Percentiles rank a stretch among this genome's conserved stretches.
These are phyloP conservation scores for Monosporascus cannonballus DNA, from an alignment of 2,329 filamentous ascomycete species.

Conservation along the genomic window DNA sequence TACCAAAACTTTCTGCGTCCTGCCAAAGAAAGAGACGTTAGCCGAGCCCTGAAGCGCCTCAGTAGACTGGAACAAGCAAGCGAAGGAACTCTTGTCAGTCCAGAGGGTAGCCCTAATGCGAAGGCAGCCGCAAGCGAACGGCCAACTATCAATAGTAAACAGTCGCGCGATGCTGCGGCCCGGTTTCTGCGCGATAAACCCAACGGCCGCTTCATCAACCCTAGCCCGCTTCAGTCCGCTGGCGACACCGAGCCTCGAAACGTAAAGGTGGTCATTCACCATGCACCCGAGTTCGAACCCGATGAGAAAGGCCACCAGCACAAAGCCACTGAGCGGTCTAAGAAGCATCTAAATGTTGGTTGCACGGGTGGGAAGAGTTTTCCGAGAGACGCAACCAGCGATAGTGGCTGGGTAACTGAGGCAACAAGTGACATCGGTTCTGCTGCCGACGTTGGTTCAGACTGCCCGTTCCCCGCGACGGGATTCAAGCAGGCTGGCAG, in stretches of 20 bases:
- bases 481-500: slow-evolving; percentile 28
- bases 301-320: not conserved
- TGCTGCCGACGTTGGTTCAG: slow-evolving; percentile 1
- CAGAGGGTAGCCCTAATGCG: slow-evolving; percentile 5
- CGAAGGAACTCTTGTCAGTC: slow-evolving; percentile 14
- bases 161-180: not conserved
- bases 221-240: slow-evolving; percentile 1
- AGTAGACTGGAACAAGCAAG: slow-evolving; percentile 19
- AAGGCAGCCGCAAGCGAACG: not conserved
- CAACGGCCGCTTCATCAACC: slow-evolving; percentile 4
- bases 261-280: slow-evolving; percentile 15
- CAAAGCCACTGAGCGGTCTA: not conserved
- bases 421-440: slow-evolving; percentile 24
- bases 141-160: not conserved
- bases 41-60: slow-evolving; percentile 29
- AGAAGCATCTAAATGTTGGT: not conserved
- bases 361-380: not conserved
- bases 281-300: not conserved
- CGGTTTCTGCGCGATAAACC: not conserved
- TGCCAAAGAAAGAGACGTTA: slow-evolving; percentile 37
- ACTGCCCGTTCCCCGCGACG: not conserved
- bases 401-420: slow-evolving; percentile 34
- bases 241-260: slow-evolving; percentile 4
- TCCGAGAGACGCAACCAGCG: slow-evolving; percentile 16
- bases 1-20: slow-evolving; percentile 33